Conservation (phyloP, 139 green algal genomes). For the Chlorella sp. region DNA sequence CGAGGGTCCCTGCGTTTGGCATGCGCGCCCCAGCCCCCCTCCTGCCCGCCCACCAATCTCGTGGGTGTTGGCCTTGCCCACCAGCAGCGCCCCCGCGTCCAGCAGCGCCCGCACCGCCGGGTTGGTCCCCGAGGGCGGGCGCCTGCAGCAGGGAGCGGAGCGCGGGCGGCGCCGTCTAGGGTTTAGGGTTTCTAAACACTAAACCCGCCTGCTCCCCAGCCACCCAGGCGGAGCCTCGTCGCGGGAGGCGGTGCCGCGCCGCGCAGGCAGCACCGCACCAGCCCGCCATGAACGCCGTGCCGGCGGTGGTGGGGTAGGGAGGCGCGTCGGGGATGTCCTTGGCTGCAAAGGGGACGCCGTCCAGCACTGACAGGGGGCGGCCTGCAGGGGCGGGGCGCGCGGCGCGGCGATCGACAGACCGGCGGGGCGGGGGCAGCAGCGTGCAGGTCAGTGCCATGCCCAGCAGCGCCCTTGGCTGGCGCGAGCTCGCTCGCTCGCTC, state of each 20-base stretch:
- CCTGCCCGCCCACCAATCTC: constrained; percentile 56
- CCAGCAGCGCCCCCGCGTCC: constrained; percentile 61
- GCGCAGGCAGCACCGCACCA: not conserved
- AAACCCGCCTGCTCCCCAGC: not conserved
- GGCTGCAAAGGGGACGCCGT: constrained; percentile 83
- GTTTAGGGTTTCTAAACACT: too few species aligned
- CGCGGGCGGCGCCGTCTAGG: too few species aligned
- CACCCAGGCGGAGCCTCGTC: not conserved
- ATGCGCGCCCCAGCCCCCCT: not conserved
- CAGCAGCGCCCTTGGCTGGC: too few species aligned
- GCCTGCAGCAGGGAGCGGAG: too few species aligned
- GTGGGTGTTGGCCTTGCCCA: constrained; percentile 78
- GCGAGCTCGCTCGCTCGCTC: too few species aligned
- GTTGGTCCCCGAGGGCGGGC: not conserved
- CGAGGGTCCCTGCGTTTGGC: too few species aligned
- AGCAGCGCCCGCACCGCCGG: constrained; percentile 51
- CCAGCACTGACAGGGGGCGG: constrained; percentile 62
- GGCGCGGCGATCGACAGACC: too few species aligned
- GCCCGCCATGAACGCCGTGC: constrained; percentile 66
- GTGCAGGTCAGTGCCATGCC: too few species aligned
- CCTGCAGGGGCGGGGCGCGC: too few species aligned
- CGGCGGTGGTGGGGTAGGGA: constrained; percentile 71
- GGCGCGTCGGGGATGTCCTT: constrained; percentile 79
- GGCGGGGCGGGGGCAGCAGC: too few species aligned
- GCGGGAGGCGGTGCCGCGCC: not conserved